Evolutionary conservation across 1,284 basidiomycete genomes (phyloP).

Genomic region (Ceraceosorus guamensis): DNA sequence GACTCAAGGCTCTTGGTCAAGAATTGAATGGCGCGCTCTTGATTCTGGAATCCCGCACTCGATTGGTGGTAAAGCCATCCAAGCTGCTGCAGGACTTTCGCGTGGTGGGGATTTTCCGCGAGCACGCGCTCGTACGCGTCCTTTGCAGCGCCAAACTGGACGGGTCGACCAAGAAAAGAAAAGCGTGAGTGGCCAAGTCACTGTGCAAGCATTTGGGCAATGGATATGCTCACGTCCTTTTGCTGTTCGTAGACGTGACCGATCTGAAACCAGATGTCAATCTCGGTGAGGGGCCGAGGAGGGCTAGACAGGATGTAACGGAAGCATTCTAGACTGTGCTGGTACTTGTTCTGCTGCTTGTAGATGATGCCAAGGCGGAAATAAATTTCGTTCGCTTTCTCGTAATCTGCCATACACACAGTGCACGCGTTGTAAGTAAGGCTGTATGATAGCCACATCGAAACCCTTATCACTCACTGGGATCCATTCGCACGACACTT

Average conservation of each 20-base stretch:
- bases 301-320: conserved; percentile 92
- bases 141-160: conserved; percentile 74
- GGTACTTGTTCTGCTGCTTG: conserved; percentile 86
- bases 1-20: conserved; percentile 68
- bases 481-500: conserved; percentile 92
- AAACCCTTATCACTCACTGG: conserved; percentile 38
- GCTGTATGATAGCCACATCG: neutral
- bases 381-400: conserved; percentile 97
- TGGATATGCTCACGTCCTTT: conserved; percentile 62
- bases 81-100: conserved; percentile 94
- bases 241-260: conserved; percentile 97
- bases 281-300: conserved; percentile 86
- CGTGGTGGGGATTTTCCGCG: conserved; percentile 82
- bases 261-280: conserved; percentile 99
- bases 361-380: conserved; percentile 98
- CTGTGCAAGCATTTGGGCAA: conserved; percentile 57
- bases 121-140: conserved; percentile 97
- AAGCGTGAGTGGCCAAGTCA: conserved; percentile 49
- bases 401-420: conserved; percentile 63
- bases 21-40: conserved; percentile 86
- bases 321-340: conserved; percentile 58
- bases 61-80: conserved; percentile 97
- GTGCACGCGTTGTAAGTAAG: neutral
- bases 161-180: neutral
- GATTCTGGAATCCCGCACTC: conserved; percentile 85